A percentile compares a stretch with the other conserved stretches of the same genome.
Evolutionary conservation across 179 eudicot species (phyloP).

Genomic region (Corrigiola litoralis): DNA sequence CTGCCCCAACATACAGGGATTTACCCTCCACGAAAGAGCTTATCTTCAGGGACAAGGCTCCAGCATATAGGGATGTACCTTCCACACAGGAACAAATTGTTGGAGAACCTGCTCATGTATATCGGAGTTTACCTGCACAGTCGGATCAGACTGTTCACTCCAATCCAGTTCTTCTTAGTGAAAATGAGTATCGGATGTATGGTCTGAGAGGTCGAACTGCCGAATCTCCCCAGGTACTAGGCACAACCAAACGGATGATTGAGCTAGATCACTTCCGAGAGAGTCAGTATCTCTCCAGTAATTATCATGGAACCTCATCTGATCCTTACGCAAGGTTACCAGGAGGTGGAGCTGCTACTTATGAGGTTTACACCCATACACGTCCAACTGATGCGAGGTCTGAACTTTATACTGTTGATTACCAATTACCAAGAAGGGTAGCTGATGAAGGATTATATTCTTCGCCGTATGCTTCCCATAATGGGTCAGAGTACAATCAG

Average conservation of each 20-base stretch:
- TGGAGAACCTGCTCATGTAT: constrained; percentile 11
- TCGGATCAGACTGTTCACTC: constrained; percentile 10
- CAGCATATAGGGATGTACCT: constrained; percentile 8
- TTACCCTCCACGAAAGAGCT: background rate
- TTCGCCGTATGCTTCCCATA: constrained; percentile 32
- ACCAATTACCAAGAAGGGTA: constrained; percentile 25
- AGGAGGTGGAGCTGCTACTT: constrained; percentile 15
- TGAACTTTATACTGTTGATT: constrained; percentile 7
- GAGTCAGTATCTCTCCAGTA: constrained; percentile 27
- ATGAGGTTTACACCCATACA: constrained; percentile 28
- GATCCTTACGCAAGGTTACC: constrained; percentile 38
- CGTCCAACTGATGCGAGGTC: constrained; percentile 13
- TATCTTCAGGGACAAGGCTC: background rate
- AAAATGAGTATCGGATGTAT: constrained; percentile 51
- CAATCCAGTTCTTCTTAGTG: constrained; percentile 37
- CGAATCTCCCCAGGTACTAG: constrained; percentile 15
- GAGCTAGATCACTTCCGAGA: constrained; percentile 18
- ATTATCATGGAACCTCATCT: constrained; percentile 33
- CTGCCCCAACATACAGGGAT: background rate
- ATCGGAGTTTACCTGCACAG: constrained; percentile 12
- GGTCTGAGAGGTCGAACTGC: constrained; percentile 39
- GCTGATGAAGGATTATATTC: constrained; percentile 24
- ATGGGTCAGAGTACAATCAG: constrained; percentile 28
- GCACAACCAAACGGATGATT: constrained; percentile 10
- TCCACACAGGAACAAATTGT: constrained; percentile 14